These are phyloP conservation scores for Blakeslea trispora DNA, from an alignment of 371 early-diverging fungal species.

Conservation along the genomic window DNA sequence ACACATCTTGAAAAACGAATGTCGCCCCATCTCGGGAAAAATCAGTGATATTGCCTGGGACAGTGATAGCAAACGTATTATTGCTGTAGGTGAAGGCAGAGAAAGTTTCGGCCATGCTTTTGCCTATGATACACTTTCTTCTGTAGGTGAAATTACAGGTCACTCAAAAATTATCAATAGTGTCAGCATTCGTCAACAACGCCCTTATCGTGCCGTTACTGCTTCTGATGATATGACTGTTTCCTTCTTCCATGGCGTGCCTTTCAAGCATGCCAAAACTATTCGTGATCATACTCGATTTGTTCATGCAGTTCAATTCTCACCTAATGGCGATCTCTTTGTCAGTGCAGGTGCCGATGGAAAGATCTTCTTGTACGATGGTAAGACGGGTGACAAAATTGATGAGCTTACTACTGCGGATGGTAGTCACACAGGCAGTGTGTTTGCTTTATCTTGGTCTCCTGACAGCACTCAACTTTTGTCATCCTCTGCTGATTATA, in stretches of 20 bases:
- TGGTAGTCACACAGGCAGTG: constrained; percentile 76
- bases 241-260: constrained; percentile 89
- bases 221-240: constrained; percentile 91
- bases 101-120: constrained; percentile 91
- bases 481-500: constrained; percentile 86
- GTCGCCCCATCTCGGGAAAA: constrained; percentile 69
- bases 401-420: constrained; percentile 59
- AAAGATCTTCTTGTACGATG: constrained; percentile 93
- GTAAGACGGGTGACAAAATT: constrained; percentile 82
- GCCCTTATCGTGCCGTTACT: constrained; percentile 94
- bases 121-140: constrained; percentile 84
- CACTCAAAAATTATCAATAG: constrained; percentile 88
- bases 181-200: constrained; percentile 77
- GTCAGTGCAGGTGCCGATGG: constrained; percentile 88
- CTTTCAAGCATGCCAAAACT: constrained; percentile 78
- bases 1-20: constrained; percentile 85
- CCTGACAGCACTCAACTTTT: constrained; percentile 77
- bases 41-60: constrained; percentile 95
- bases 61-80: constrained; percentile 88
- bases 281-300: constrained; percentile 85
- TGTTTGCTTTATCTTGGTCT: constrained; percentile 88
- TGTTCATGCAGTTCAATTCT: constrained; percentile 85
- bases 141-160: constrained; percentile 92
- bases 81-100: constrained; percentile 95
- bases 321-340: constrained; percentile 85